Base-by-base conservation (phyloP, 2,329 filamentous ascomycete genomes). In the Sclerotinia subarctica region DNA sequence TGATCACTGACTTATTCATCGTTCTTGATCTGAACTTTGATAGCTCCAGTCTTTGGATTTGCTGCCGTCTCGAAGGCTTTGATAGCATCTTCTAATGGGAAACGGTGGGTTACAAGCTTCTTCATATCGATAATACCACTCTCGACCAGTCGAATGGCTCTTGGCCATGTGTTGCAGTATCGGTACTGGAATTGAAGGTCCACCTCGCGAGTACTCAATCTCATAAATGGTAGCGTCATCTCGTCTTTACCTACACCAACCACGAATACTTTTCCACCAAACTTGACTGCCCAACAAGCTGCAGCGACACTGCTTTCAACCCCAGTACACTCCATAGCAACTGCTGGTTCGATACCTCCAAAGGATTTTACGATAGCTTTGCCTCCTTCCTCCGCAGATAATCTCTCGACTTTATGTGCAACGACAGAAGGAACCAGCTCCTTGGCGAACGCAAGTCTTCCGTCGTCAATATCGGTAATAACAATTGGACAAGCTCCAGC, bases 181-280 rank as follows among this genome's bases (percentile, higher is more conserved):
- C 95, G 88, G 83, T 98, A 98, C 82, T 98, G 94, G 80, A 97
- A 95, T 81, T 96, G 92, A 70, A 98, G 83, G 80, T 98, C 94
- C 74, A 98, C 91, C 82, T 98, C 95, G 72, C 92, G 87, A 7
- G 94, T 94, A 75, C 90, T 94, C 68, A 94, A 86, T 64, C 93
- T 83, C 94, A 97, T 97, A 80, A 98, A 98, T 38, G 94, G 94
- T 72, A 98, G 90, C 80, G 87, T 93, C 83, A 98, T 95, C 83
- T 97, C 92, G 78, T 95, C 94, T 84, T 91, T 94, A 73, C 94
- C 95, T 3, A 98, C 94, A 52, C 94, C 94, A 73, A 97, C 96
- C 72, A 98, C 90, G 77, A 98, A 98, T 66, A 98, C 94, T 81
- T 96, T 97, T 75, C 95, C 94, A 72, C 94, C 95, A 76, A 98